These are phyloP conservation scores for Mesembryanthemum crystallinum DNA, from an alignment of 148 eudicot species.

Conservation along the genomic window DNA sequence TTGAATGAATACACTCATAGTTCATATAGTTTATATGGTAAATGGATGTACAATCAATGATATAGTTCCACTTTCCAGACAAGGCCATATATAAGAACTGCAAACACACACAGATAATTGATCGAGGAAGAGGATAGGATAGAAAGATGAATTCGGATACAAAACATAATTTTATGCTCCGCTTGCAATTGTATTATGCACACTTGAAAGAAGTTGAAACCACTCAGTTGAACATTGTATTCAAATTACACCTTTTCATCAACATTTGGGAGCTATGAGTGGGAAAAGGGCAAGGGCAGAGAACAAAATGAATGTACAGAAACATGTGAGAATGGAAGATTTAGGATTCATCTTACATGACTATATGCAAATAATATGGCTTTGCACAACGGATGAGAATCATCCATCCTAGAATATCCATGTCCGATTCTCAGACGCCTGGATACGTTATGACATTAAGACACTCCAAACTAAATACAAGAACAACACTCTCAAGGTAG, in stretches of 20 bases:
- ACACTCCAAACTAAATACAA: background rate
- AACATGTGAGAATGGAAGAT: background rate
- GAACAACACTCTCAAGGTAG: too few species aligned
- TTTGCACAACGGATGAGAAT: background rate
- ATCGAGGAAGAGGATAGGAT: too few species aligned
- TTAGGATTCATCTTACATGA: background rate
- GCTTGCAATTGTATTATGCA: background rate
- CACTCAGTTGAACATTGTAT: background rate
- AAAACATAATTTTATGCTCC: too few species aligned
- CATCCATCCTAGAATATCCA: background rate
- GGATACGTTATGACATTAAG: background rate
- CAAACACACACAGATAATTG: too few species aligned
- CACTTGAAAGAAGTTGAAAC: background rate
- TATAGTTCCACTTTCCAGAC: too few species aligned
- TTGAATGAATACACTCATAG: too few species aligned
- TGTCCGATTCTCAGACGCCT: constrained; percentile 15
- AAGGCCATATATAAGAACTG: too few species aligned
- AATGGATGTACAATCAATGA: too few species aligned
- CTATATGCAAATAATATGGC: background rate
- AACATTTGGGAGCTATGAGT: background rate
- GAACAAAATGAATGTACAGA: background rate
- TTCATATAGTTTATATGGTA: too few species aligned
- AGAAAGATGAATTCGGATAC: too few species aligned
- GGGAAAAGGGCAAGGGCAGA: background rate
- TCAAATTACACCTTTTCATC: background rate